phyloP scores from a whole-genome alignment of 768 basidiomycete species.

The Boletellus ananas region DNA sequence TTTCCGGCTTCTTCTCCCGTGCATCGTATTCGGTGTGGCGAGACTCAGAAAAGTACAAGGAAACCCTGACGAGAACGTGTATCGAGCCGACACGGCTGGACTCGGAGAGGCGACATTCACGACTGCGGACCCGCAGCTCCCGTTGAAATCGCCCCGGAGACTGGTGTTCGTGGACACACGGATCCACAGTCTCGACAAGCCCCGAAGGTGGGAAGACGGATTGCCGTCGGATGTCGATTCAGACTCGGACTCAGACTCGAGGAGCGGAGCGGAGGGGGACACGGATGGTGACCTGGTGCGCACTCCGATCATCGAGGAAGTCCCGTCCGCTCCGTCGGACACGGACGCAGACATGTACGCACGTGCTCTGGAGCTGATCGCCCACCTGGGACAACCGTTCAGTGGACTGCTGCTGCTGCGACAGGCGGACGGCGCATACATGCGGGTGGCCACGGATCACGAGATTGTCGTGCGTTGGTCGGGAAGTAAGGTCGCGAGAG shows the following conservation, averaged over 20 bases:
- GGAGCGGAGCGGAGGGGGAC: too few relatives aligned
- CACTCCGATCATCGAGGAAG: not conserved
- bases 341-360: not conserved
- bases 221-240: not conserved
- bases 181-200: not conserved
- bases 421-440: not conserved
- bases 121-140: not conserved
- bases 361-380: conserved; percentile 4
- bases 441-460: conserved; percentile 6
- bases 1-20: not conserved
- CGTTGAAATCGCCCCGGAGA: not conserved
- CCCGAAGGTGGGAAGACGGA: not conserved
- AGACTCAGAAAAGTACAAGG: not conserved
- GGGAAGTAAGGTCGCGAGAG: not conserved
- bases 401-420: not conserved
- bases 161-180: not conserved
- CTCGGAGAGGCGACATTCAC: not conserved
- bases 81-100: not conserved
- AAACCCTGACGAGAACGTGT: too few relatives aligned
- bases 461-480: conserved; percentile 1
- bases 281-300: not conserved
- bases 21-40: not conserved
- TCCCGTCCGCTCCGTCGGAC: not conserved
- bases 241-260: not conserved
- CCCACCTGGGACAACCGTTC: conserved; percentile 5